A percentile compares a stretch with the other conserved stretches of the same genome.
phyloP scores from a whole-genome alignment of 495 filamentous ascomycete genomes.

The Annulohypoxylon stygium region DNA sequence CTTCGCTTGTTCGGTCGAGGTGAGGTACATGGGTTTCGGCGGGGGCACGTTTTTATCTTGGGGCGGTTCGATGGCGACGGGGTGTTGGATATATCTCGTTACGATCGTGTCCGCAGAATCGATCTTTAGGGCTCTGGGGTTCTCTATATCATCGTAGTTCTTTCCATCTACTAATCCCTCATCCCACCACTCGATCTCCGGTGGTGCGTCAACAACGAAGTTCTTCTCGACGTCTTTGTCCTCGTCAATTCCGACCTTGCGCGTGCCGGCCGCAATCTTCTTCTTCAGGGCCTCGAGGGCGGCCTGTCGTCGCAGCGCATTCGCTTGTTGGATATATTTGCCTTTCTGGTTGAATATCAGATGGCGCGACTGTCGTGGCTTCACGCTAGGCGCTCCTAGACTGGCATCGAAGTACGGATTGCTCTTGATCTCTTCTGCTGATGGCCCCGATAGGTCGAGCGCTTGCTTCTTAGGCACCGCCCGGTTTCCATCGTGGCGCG shows the following conservation, averaged over 20 bases:
- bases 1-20: slow-evolving; percentile 90
- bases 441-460: slow-evolving; percentile 77
- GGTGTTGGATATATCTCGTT: slow-evolving; percentile 91
- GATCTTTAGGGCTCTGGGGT: slow-evolving; percentile 76
- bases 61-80: slow-evolving; percentile 89
- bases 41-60: slow-evolving; percentile 84
- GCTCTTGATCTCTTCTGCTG: slow-evolving; percentile 67
- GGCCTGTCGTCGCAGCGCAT: slow-evolving; percentile 85
- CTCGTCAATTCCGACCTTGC: slow-evolving; percentile 91
- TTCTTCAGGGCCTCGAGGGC: slow-evolving; percentile 94
- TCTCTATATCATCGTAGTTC: slow-evolving; percentile 77
- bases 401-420: slow-evolving; percentile 91
- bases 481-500: slow-evolving; percentile 31
- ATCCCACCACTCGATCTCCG: slow-evolving; percentile 98
- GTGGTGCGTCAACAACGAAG: slow-evolving; percentile 85
- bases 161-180: slow-evolving; percentile 82
- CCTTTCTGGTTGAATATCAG: slow-evolving; percentile 95
- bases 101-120: slow-evolving; percentile 84
- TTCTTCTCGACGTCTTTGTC: slow-evolving; percentile 90
- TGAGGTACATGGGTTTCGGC: slow-evolving; percentile 93
- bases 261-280: slow-evolving; percentile 85
- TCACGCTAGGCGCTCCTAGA: slow-evolving; percentile 71
- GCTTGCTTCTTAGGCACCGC: slow-evolving; percentile 40
- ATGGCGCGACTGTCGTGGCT: slow-evolving; percentile 74
- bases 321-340: slow-evolving; percentile 95